Evolutionary conservation across 148 eudicot species (phyloP), one percentile per base, ranked within the genome.

Genomic region (Vaccinium corymbosum): DNA sequence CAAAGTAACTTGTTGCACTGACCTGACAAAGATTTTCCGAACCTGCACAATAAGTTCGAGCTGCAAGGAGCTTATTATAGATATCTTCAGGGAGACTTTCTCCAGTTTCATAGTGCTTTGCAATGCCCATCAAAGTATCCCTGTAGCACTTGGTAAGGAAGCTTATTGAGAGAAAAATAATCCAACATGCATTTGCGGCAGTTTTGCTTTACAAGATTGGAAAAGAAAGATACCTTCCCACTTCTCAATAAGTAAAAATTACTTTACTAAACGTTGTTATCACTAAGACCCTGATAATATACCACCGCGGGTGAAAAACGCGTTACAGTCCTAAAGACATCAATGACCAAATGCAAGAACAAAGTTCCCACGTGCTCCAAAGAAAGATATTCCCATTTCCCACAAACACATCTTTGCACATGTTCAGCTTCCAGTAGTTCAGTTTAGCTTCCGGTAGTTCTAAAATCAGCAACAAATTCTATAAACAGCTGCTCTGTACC

Each of bases 1-100:
- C 42, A 11, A 10, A 48, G 27, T 29, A 53, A 76, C 42, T 55
- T 74, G 70, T 52, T 78, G 59, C 57, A 46, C 85, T 55, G 42
- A 97, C 99, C 96, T 97, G 98, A 74, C 96, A 92, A 86, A 97
- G 96, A 86, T 94, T 93, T 14, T 86, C 73, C 80, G 94, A 90
- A 85, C 99, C 99, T 53, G 98, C 97, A 89, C 95, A 94, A 84
- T 88, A 97, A 53, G 99, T 97, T 84, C 94, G 90, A 64, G 99
- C 98, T 9, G 98, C 98, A 84, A 95, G 93, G 83, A 97, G 93
- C 89, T 94, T 97, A 89, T 90, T 83, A 88, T 93, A 97, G 77
- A 97, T 91, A 38, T 89, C 98, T 83, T 97, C 99, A 73, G 97
- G 98, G 82, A 97, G 97, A 84, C 85, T 83, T 85, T 97, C 96